Conservation (phyloP, 306 rosid genomes). For the Dryas octopetala region DNA sequence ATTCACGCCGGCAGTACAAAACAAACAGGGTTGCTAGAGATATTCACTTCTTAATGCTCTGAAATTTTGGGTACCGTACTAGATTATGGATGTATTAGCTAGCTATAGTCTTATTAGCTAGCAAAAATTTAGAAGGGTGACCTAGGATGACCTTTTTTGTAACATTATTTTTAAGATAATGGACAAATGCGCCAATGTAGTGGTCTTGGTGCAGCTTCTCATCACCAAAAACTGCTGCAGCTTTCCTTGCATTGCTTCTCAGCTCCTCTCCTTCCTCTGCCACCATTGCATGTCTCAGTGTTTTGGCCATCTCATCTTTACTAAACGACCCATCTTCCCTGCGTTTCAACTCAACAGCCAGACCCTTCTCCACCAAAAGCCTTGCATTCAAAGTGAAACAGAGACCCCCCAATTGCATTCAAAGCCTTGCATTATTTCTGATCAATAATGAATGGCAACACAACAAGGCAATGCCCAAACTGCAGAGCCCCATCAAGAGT, state of each 20-base stretch:
- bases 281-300: constrained; percentile 31
- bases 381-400: constrained; percentile 33
- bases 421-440: constrained; percentile 13
- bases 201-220: constrained; percentile 21
- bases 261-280: constrained; percentile 42
- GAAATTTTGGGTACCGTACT: no score
- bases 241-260: constrained; percentile 31
- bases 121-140: no score
- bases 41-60: no score
- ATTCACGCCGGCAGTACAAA: no score
- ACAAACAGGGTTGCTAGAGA: background rate
- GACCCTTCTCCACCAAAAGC: constrained; percentile 37
- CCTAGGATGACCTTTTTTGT: background rate
- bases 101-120: no score
- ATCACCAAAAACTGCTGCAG: constrained; percentile 25
- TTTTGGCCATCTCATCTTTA: constrained; percentile 34
- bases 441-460: constrained; percentile 38
- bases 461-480: constrained; percentile 41
- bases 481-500: constrained; percentile 45
- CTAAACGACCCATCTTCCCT: constrained; percentile 40
- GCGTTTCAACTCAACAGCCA: constrained; percentile 38
- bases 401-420: no score
- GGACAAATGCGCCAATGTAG: constrained; percentile 16
- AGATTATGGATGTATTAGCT: no score
- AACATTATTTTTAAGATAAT: background rate